Evolutionary conservation across 2,329 filamentous ascomycete genomes (phyloP), one percentile per base, ranked within the genome.

Genomic region (Cladobotryum mycophilum): DNA sequence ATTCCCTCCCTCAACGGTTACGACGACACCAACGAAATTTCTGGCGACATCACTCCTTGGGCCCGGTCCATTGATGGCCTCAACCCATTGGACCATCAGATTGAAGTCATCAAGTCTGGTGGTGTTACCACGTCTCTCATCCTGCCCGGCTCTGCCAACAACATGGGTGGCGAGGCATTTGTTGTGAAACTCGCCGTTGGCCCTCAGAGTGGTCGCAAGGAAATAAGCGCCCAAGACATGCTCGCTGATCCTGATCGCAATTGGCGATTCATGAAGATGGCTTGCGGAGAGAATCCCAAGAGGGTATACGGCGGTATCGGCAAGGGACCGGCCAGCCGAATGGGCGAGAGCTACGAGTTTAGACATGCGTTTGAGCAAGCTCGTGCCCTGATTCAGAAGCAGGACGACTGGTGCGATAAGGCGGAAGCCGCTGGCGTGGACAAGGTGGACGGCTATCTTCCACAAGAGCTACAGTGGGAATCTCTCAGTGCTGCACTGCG

Each of bases 231-330:
- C 2, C 67, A 73, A 20, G 79, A 85, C 56, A 74, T 87, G 70
- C 71, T 87, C 9, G 84, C 84, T 1, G 81, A 86, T 47, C 83
- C 83, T 1, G 82, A 84, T 40, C 72, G 74, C 18, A 79, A 71
- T 53, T 85, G 82, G 79, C 75, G 85, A 17, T 88, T 85, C 64
- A 85, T 88, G 75, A 88, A 88, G 69, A 88, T 88, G 84, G 85
- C 85, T 0, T 88, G 84, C 56, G 84, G 84, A 35, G 84, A 88
- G 66, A 88, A 88, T 58, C 71, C 84, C 2, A 86, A 86, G 68
- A 68, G 74, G 1, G 69, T 81, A 1, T 84, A 86, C 53, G 82
- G 82, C 9, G 71, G 70, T 42, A 60, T 68, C 4, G 80, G 80
- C 20, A 71, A 75, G 47, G 70, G 70, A 42, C 82, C 81, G 0